Conservation (phyloP, 768 basidiomycete genomes). For the Crassisporium funariophilum region DNA sequence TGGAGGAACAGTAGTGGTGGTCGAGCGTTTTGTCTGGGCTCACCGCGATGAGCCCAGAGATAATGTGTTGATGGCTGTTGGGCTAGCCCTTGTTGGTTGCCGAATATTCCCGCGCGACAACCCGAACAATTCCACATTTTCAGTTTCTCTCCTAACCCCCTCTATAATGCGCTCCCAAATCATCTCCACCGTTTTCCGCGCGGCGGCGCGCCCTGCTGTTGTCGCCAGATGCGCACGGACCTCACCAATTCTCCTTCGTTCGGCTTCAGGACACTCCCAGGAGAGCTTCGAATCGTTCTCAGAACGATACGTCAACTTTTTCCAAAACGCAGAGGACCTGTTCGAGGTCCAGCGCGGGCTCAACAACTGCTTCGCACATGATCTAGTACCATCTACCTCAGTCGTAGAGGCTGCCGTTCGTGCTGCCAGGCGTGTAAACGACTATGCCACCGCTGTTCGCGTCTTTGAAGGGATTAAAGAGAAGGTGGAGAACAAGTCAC, state of each 20-base stretch:
- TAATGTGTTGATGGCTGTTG: too few relatives aligned
- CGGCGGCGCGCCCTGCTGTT: slow-evolving; percentile 51
- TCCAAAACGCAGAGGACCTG: slow-evolving; percentile 89
- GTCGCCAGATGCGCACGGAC: slow-evolving; percentile 38
- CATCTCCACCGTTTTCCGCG: slow-evolving; percentile 64
- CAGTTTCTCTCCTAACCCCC: not conserved
- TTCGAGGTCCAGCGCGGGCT: slow-evolving; percentile 99
- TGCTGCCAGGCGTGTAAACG: slow-evolving; percentile 90
- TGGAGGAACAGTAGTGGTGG: too few relatives aligned
- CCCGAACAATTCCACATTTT: not conserved
- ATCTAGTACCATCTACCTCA: slow-evolving; percentile 83
- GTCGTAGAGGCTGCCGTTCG: slow-evolving; percentile 88
- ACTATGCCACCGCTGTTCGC: slow-evolving; percentile 95
- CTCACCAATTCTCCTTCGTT: slow-evolving; percentile 47
- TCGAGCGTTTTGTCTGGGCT: too few relatives aligned
- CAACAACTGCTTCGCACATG: slow-evolving; percentile 99
- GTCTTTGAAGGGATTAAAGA: slow-evolving; percentile 95
- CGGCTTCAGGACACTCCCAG: slow-evolving; percentile 67
- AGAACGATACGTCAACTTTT: slow-evolving; percentile 91
- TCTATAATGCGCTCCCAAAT: slow-evolving; percentile 38
- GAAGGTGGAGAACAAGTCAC: slow-evolving; percentile 96
- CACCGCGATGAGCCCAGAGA: too few relatives aligned
- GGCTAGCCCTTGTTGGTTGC: too few relatives aligned
- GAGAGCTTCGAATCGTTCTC: slow-evolving; percentile 96
- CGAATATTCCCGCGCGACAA: too few relatives aligned